Conservation (phyloP, 2,329 filamentous ascomycete species). For the Nothophoma quercina region DNA sequence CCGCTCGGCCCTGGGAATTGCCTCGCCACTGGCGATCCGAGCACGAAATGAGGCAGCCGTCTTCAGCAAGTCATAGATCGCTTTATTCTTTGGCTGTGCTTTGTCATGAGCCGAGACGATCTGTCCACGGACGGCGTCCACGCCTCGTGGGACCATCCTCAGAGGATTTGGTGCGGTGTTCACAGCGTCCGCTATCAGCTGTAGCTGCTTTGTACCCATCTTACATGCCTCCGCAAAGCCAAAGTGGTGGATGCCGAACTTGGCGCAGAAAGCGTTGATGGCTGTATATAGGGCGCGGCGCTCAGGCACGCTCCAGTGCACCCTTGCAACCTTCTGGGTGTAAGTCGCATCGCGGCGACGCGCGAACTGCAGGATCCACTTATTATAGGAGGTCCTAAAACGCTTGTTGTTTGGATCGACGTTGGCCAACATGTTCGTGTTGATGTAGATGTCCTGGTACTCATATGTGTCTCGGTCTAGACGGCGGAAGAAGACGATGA, state of each 20-base stretch:
- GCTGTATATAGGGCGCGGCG: conserved; percentile 8
- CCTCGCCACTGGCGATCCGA: not conserved
- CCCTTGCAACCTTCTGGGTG: not conserved
- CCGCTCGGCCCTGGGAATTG: not conserved
- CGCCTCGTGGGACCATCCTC: not conserved
- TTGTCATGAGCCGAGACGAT: conserved; percentile 17
- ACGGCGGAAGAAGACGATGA: conserved; percentile 18
- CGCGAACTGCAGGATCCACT: conserved; percentile 23
- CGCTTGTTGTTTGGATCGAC: conserved; percentile 15
- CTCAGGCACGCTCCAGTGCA: conserved; percentile 17
- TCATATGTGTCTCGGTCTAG: conserved; percentile 5
- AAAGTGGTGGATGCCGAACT: conserved; percentile 10
- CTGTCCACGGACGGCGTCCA: conserved; percentile 21
- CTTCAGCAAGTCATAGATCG: conserved; percentile 6
- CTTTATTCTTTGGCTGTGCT: conserved; percentile 14
- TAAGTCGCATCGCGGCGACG: conserved; percentile 17
- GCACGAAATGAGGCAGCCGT: conserved; percentile 1
- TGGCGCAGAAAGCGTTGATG: conserved; percentile 17
- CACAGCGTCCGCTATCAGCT: conserved; percentile 8
- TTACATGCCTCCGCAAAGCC: conserved; percentile 2
- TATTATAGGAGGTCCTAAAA: conserved; percentile 17
- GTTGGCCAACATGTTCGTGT: conserved; percentile 6
- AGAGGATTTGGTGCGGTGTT: conserved; percentile 2
- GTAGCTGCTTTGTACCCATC: conserved; percentile 6
- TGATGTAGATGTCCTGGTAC: conserved; percentile 13